phyloP scores from a whole-genome alignment of 192 early-diverging fungal genomes.

The Entomortierella beljakovae region DNA sequence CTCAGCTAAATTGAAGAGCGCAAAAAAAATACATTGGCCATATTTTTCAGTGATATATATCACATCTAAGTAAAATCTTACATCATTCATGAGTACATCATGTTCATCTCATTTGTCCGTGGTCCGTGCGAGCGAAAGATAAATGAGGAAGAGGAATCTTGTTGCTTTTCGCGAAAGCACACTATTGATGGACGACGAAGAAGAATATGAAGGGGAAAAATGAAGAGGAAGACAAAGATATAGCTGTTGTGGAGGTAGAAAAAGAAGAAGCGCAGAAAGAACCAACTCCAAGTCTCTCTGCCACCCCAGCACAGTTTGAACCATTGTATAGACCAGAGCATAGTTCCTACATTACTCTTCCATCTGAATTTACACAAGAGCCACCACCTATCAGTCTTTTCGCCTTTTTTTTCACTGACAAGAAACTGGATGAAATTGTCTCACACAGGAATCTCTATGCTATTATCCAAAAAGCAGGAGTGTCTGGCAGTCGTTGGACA shows the following conservation, averaged over 20 bases:
- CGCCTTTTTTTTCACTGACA: constrained; percentile 20
- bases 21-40: too few relatives aligned
- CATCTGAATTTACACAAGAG: background rate
- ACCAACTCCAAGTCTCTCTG: background rate
- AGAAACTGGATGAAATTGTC: constrained; percentile 17
- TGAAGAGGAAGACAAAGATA: background rate
- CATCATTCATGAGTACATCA: too few relatives aligned
- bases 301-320: background rate
- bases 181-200: background rate
- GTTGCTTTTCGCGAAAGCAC: background rate
- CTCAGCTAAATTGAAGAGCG: too few relatives aligned
- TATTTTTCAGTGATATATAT: too few relatives aligned
- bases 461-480: constrained; percentile 5
- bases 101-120: too few relatives aligned
- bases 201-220: too few relatives aligned
- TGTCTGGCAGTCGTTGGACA: constrained; percentile 10
- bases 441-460: constrained; percentile 19
- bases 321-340: constrained; percentile 3
- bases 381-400: constrained; percentile 22
- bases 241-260: background rate
- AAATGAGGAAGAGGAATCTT: too few relatives aligned
- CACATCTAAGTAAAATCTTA: too few relatives aligned
- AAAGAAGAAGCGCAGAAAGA: constrained; percentile 1
- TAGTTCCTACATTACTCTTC: background rate
- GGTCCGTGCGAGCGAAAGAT: too few relatives aligned